Evolutionary conservation across 805 yeast species (phyloP).

Genomic region (Cyberlindnera mrakii): DNA sequence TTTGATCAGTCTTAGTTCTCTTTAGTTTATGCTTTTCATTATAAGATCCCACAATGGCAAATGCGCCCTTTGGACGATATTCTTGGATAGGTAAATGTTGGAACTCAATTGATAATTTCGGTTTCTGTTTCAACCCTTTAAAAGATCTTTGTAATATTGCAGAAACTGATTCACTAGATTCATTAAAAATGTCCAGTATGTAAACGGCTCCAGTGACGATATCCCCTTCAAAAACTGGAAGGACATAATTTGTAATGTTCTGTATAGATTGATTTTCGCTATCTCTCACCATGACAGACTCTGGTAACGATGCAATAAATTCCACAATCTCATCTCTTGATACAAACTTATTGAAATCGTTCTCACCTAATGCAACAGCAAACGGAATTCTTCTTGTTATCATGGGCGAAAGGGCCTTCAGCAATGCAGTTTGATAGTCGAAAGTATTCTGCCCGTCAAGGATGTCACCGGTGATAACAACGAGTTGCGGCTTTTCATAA

Average conservation of each 20-base stretch:
- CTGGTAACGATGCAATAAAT: conserved; percentile 42
- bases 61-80: conserved; percentile 34
- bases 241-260: conserved; percentile 41
- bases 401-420: conserved; percentile 52
- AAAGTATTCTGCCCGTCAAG: conserved; percentile 50
- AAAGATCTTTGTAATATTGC: conserved; percentile 27
- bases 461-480: conserved; percentile 62
- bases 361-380: conserved; percentile 56
- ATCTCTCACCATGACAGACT: conserved; percentile 28
- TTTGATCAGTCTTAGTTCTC: conserved; percentile 25
- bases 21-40: conserved; percentile 33
- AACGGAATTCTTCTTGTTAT: conserved; percentile 49
- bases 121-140: conserved; percentile 18
- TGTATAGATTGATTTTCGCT: conserved; percentile 26
- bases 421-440: conserved; percentile 56
- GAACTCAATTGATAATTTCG: conserved; percentile 47
- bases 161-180: conserved; percentile 24
- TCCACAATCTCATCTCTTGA: conserved; percentile 38
- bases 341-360: conserved; percentile 50
- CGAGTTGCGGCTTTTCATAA: conserved; percentile 54
- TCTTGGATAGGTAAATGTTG: conserved; percentile 66
- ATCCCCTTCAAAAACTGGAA: conserved; percentile 31
- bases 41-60: conserved; percentile 34
- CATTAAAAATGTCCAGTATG: conserved; percentile 52
- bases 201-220: conserved; percentile 34